Evolutionary conservation across 352 stramenopile species (phyloP), one percentile per base, ranked within the genome.

Genomic region (Phytopythium cucurbitacearum): DNA sequence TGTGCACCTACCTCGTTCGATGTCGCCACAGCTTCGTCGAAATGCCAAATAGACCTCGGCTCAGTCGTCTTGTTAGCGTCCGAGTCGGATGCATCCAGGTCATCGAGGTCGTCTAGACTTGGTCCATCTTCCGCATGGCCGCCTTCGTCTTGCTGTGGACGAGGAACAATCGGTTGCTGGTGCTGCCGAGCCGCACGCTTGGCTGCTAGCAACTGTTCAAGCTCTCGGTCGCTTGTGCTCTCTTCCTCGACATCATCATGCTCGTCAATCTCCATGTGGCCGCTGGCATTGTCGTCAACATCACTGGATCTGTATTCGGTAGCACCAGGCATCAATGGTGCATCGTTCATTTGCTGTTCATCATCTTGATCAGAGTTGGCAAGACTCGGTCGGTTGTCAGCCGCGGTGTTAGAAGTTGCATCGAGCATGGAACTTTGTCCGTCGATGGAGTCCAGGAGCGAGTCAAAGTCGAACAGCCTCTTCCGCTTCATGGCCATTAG

Each of bases 391-490:
- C 21, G 7, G 8, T 15, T 35, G 16, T 37, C 48, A 11, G 33
- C 28, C 45, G 3, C 13, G 6, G 42, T n/a, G 4, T 44, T 40
- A 4, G 6, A 13, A 13, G 16, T 1, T 32, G 16, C 5, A 28
- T 3, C 44, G 3, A 40, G 12, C 28, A 44, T 62, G 16, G 7
- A 28, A 48, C 21, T 40, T 28, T 21, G 4, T 50, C 40, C 28
- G 9, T 21, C 6, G 28, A 28, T 36, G 11, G 34, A 0, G 9
- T 60, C 46, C 4, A 89, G 56, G 1, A 87, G 43, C n/a, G 71
- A 80, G 8, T 80, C 72, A 54, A 84, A 87, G 38, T 84, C 71
- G 48, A 84, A 88, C 10, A 88, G 48, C 10, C 48, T 64, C 3
- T 13, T 32, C 1, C 40, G 21, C 21, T 28, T 28, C 21, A 28